Evolutionary conservation across 163 green algal genomes (phyloP), one percentile per base, ranked within the genome.

Genomic region (Trebouxia gelatinosa): DNA sequence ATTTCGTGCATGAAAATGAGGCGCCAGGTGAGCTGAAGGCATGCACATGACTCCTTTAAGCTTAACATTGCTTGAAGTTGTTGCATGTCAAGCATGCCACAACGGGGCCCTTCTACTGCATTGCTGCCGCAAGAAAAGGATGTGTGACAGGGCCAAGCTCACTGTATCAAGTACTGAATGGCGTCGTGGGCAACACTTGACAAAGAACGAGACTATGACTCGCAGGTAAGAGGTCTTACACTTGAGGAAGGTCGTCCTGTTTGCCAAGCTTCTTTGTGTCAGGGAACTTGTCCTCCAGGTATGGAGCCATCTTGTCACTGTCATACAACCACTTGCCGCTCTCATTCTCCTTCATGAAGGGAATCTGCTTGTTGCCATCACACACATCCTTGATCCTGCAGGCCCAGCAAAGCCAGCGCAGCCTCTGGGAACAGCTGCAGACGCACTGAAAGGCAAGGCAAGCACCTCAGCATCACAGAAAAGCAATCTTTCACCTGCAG

Each of bases 251-350:
- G 19, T 78, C 68, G 34, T 82, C 78, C 29, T 68, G 78, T 54
- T 67, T 78, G 28, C 78, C 78, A 29, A 78, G 23, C 68, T 78
- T 81, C 57, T 79, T 80, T 37, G 17, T 31, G n/a, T 81, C 48
- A 43, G 77, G 66, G 51, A 59, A 81, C 51, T 81, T 81, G 50
- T 81, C 66, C 37, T 81, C 77, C 26, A 81, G 50, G 51, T 81
- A 81, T 29, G 77, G 77, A 7, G 71, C 40, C n/a, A 81, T 81
- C 57, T 79, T 79, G 57, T 79, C 74, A 50, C 37, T 64, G 57
- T 79, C 74, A 19, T 72, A 72, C 37, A 74, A 29, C 77, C 77
- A 81, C 57, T 81, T 82, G 29, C 78, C 78, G 34, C 17, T 79
- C 31, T 82, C 78, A 39, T 76, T 59, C 28, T 76, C 46, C 43